Evolutionary conservation across 2,329 filamentous ascomycete genomes (phyloP).

Genomic region (Malbranchea zuffiana): DNA sequence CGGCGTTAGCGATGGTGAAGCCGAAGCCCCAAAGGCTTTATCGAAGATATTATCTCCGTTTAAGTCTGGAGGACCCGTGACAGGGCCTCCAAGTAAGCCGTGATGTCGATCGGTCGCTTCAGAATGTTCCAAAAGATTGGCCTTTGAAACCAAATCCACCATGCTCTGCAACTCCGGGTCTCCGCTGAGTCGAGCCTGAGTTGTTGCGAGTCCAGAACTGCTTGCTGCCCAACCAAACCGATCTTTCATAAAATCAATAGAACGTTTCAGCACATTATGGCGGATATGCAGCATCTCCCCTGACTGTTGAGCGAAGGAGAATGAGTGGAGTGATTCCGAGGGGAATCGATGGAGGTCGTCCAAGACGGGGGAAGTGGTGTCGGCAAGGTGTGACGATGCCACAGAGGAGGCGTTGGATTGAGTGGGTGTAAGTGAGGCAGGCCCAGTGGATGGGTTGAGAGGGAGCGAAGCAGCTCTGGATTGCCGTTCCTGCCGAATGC

Average conservation of each 20-base stretch:
- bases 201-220: constrained; percentile 66
- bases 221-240: constrained; percentile 70
- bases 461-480: constrained; percentile 55
- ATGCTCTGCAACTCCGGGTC: constrained; percentile 82
- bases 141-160: constrained; percentile 75
- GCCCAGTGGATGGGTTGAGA: constrained; percentile 49
- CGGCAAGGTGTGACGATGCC: constrained; percentile 47
- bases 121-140: constrained; percentile 63
- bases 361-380: constrained; percentile 56
- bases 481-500: constrained; percentile 79
- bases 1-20: constrained; percentile 1
- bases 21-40: constrained; percentile 58
- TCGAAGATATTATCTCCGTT: constrained; percentile 77
- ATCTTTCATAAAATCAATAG: constrained; percentile 93
- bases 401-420: constrained; percentile 50
- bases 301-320: constrained; percentile 92
- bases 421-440: constrained; percentile 54
- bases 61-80: constrained; percentile 68
- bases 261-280: constrained; percentile 84
- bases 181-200: constrained; percentile 69
- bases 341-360: constrained; percentile 91
- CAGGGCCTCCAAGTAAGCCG: constrained; percentile 46
- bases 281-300: constrained; percentile 85
- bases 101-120: constrained; percentile 39
- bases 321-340: constrained; percentile 91